A percentile compares a stretch with the other conserved stretches of the same genome.
These are phyloP conservation scores for Lactifluus pinguis DNA, from an alignment of 768 basidiomycete species.

Conservation along the genomic window DNA sequence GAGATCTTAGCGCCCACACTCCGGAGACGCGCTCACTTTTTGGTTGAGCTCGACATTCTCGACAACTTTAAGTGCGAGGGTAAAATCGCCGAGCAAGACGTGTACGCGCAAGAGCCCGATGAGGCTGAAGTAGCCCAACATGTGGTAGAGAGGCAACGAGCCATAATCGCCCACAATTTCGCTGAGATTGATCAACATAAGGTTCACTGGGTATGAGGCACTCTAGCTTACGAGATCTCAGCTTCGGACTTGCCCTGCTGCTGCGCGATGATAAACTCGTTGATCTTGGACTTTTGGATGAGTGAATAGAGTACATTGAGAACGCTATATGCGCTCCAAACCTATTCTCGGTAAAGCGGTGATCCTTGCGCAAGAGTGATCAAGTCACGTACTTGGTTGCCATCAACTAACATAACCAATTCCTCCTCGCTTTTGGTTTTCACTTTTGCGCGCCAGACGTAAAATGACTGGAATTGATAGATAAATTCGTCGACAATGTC, in stretches of 20 bases:
- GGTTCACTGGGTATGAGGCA: neutral
- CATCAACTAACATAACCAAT: slow-evolving; percentile 69
- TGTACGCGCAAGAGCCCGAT: slow-evolving; percentile 94
- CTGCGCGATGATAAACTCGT: slow-evolving; percentile 82
- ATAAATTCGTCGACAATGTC: slow-evolving; percentile 97
- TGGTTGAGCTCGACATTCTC: slow-evolving; percentile 89
- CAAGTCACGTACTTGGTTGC: slow-evolving; percentile 39
- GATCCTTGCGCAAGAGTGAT: neutral
- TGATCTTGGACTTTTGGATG: slow-evolving; percentile 94
- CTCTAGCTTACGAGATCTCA: slow-evolving; percentile 63
- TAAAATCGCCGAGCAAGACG: slow-evolving; percentile 91
- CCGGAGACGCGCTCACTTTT: slow-evolving; percentile 40
- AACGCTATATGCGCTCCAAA: slow-evolving; percentile 98
- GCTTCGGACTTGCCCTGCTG: slow-evolving; percentile 72
- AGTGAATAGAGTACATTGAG: slow-evolving; percentile 97
- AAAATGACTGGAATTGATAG: slow-evolving; percentile 97
- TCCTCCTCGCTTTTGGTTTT: slow-evolving; percentile 88
- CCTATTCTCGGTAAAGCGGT: slow-evolving; percentile 32
- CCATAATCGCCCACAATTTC: slow-evolving; percentile 91
- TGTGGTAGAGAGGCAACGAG: slow-evolving; percentile 79
- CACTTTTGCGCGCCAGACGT: slow-evolving; percentile 80
- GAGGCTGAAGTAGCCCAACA: slow-evolving; percentile 94
- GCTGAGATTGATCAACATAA: slow-evolving; percentile 30
- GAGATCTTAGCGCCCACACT: neutral
- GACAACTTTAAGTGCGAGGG: slow-evolving; percentile 90